A percentile compares a stretch with the other conserved stretches of the same genome.
phyloP scores from a whole-genome alignment of 1,284 basidiomycete species.

The Marasmius fiardii region DNA sequence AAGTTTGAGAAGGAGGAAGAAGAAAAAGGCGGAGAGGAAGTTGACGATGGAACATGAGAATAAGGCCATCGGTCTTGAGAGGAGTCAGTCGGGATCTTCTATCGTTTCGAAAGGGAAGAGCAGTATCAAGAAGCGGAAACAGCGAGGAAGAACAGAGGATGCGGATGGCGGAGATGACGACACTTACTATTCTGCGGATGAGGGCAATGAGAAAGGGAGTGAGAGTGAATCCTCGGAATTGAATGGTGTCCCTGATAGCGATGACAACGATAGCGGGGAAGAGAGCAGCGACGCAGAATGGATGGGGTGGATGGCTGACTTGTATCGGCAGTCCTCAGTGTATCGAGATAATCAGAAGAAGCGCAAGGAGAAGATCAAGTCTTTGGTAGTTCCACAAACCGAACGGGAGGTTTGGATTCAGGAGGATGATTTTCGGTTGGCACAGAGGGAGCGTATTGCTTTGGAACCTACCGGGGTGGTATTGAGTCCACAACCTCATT shows the following conservation, averaged over 20 bases:
- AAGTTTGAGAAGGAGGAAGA: not conserved
- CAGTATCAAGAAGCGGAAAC: not conserved
- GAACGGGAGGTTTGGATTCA: not conserved
- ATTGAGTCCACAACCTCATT: not conserved
- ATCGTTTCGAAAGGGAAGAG: not conserved
- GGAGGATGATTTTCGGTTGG: conserved; percentile 3
- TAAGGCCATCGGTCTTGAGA: conserved; percentile 10
- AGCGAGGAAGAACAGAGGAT: not conserved
- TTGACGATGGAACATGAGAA: conserved; percentile 12
- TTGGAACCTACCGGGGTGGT: conserved; percentile 26
- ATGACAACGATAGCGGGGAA: conserved; percentile 27
- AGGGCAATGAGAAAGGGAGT: not conserved
- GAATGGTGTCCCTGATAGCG: conserved; percentile 16
- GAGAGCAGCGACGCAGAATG: conserved; percentile 55
- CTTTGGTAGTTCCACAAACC: not conserved
- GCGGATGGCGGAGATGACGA: not conserved
- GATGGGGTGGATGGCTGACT: conserved; percentile 53
- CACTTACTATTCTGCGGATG: not conserved
- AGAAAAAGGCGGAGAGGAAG: conserved; percentile 16
- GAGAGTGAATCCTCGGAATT: not conserved
- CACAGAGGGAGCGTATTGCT: conserved; percentile 15
- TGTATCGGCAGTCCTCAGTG: conserved; percentile 37
- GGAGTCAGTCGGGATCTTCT: not conserved
- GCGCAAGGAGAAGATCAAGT: conserved; percentile 1
- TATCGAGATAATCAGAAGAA: conserved; percentile 12